Percentiles rank a stretch among this genome's conserved stretches.
These are phyloP conservation scores for Bonia amplexicaulis DNA, from an alignment of 176 grass and related monocot genomes.

Conservation along the genomic window DNA sequence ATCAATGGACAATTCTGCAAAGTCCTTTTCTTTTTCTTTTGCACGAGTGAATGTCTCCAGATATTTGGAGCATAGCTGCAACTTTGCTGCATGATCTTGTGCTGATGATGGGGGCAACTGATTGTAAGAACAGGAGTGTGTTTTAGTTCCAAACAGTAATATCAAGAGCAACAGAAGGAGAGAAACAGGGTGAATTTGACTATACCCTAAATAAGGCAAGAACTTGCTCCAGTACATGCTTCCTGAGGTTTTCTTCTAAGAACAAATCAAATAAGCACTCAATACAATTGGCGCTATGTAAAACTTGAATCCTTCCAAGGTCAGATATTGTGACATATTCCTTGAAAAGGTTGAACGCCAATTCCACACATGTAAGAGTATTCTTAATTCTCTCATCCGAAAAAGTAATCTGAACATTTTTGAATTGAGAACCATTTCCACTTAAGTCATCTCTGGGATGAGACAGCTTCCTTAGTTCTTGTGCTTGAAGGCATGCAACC, in stretches of 20 bases:
- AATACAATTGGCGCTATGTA: slow-evolving; percentile 72
- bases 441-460: slow-evolving; percentile 26
- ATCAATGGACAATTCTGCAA: slow-evolving; percentile 76
- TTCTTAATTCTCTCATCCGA: slow-evolving; percentile 35
- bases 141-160: slow-evolving; percentile 27
- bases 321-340: slow-evolving; percentile 76
- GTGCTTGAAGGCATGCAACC: slow-evolving; percentile 69
- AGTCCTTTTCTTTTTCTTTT: slow-evolving; percentile 72
- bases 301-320: slow-evolving; percentile 56
- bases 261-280: slow-evolving; percentile 89
- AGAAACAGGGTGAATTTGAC: slow-evolving; percentile 16
- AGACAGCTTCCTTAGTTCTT: slow-evolving; percentile 61
- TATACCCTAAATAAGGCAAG: slow-evolving; percentile 82
- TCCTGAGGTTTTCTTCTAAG: slow-evolving; percentile 81
- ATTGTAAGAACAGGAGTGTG: slow-evolving; percentile 23
- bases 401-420: slow-evolving; percentile 23
- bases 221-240: slow-evolving; percentile 78
- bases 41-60: slow-evolving; percentile 77
- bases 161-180: slow-evolving; percentile 14
- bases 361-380: slow-evolving; percentile 61
- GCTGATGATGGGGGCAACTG: slow-evolving; percentile 67
- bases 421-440: slow-evolving; percentile 40
- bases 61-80: slow-evolving; percentile 86
- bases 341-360: slow-evolving; percentile 80
- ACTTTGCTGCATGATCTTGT: slow-evolving; percentile 78